A percentile compares a stretch with the other conserved stretches of the same genome.
These are phyloP conservation scores for Castanea mollissima DNA, from an alignment of 306 rosid species.

Conservation along the genomic window DNA sequence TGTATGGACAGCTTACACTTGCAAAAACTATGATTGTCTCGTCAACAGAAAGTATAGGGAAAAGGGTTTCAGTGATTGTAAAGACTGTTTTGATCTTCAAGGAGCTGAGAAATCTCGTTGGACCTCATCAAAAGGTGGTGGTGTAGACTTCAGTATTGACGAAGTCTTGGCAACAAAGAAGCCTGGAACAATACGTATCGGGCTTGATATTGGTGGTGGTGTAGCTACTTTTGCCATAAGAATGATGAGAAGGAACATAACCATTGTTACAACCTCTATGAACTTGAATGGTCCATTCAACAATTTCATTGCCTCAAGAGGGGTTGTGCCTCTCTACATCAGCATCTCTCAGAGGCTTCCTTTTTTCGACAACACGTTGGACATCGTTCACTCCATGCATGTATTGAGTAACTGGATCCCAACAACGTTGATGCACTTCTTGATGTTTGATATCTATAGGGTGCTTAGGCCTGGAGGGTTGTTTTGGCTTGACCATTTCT, in stretches of 20 bases:
- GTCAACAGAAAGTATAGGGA: conserved; percentile 22
- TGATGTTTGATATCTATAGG: conserved; percentile 37
- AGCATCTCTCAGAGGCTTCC: conserved; percentile 48
- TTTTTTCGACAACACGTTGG: conserved; percentile 45
- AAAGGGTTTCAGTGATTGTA: conserved; percentile 42
- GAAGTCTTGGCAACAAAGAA: conserved; percentile 30
- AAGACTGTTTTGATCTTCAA: conserved; percentile 43
- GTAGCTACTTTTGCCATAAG: conserved; percentile 43
- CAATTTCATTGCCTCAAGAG: conserved; percentile 44
- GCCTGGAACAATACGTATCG: conserved; percentile 34
- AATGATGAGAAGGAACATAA: conserved; percentile 36
- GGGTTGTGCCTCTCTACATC: conserved; percentile 39
- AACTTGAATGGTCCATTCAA: conserved; percentile 51
- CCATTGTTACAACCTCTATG: conserved; percentile 36
- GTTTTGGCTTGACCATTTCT: conserved; percentile 53
- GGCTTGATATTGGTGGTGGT: conserved; percentile 50
- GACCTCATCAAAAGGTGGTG: conserved; percentile 13
- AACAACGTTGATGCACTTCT: conserved; percentile 22
- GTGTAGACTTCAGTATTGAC: conserved; percentile 41
- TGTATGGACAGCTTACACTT: conserved; percentile 48
- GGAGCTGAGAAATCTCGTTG: conserved; percentile 36
- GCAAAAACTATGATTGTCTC: conserved; percentile 48
- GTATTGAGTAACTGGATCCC: conserved; percentile 47
- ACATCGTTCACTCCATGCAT: conserved; percentile 54
- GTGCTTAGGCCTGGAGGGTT: conserved; percentile 51